Evolutionary conservation across 208 protist species (phyloP).

Genomic region (Borovskyia barvae): DNA sequence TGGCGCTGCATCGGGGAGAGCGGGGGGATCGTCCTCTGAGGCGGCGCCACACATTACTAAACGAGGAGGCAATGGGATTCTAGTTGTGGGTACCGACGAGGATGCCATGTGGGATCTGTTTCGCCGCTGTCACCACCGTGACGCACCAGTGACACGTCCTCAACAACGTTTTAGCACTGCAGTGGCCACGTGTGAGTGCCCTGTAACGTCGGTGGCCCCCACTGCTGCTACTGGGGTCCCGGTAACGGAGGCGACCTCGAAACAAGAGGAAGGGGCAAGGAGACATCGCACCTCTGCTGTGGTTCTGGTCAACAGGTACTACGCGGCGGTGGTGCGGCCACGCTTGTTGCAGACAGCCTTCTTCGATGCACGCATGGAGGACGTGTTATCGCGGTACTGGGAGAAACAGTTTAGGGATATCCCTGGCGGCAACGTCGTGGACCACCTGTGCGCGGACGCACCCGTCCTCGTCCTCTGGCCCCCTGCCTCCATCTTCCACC

Average conservation of each 20-base stretch:
- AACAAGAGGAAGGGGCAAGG: neutral
- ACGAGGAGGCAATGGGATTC: slow-evolving; percentile 9
- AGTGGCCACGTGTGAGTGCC: too few species aligned
- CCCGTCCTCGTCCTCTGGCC: slow-evolving; percentile 25
- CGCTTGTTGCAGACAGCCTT: slow-evolving; percentile 35
- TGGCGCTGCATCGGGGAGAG: neutral
- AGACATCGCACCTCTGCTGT: neutral
- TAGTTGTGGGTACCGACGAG: slow-evolving; percentile 20
- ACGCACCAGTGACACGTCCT: too few species aligned
- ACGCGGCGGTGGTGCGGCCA: slow-evolving; percentile 33
- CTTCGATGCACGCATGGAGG: slow-evolving; percentile 30
- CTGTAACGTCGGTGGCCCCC: neutral
- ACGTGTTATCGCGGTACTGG: slow-evolving; percentile 34
- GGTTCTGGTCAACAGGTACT: slow-evolving; percentile 47
- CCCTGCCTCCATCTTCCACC: neutral
- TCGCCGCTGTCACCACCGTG: too few species aligned
- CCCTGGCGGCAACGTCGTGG: neutral
- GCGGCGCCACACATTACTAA: too few species aligned
- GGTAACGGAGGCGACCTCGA: too few species aligned
- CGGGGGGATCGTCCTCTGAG: too few species aligned
- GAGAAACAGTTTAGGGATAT: slow-evolving; percentile 24
- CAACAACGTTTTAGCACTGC: too few species aligned
- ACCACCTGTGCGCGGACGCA: neutral
- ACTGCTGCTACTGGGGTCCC: neutral
- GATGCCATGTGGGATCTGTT: slow-evolving; percentile 5